A percentile compares a stretch with the other conserved stretches of the same genome.
Conservation (phyloP, 768 basidiomycete genomes). For the Leccinum boreale region DNA sequence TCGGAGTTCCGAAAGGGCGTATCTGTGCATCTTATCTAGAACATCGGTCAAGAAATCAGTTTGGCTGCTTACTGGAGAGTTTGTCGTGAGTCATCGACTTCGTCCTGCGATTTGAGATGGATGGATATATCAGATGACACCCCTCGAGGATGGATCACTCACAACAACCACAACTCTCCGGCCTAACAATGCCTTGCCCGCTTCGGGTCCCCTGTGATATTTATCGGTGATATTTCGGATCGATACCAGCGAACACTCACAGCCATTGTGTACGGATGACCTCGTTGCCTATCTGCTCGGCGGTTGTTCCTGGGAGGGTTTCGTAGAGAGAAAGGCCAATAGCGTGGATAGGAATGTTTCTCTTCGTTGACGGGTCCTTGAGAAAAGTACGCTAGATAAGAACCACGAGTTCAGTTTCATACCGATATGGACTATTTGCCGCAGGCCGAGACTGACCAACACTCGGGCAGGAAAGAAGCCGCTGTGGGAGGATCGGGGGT, state of each 20-base stretch:
- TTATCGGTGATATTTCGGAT: neutral
- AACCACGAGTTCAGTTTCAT: neutral
- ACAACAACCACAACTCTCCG: conserved; percentile 80
- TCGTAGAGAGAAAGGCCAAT: conserved; percentile 97
- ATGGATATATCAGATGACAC: conserved; percentile 9
- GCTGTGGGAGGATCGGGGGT: conserved; percentile 37
- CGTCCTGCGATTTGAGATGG: conserved; percentile 50
- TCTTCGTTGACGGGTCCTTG: conserved; percentile 63
- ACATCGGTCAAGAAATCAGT: neutral
- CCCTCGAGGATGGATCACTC: conserved; percentile 29
- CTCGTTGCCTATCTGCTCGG: conserved; percentile 73
- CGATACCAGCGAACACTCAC: conserved; percentile 41
- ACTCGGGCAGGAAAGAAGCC: conserved; percentile 97
- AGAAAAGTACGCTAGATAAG: conserved; percentile 73
- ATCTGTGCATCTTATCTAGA: conserved; percentile 44
- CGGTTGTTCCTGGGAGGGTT: conserved; percentile 70
- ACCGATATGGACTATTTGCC: neutral
- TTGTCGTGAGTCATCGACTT: conserved; percentile 85
- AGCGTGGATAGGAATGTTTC: conserved; percentile 89
- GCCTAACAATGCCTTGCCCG: conserved; percentile 72
- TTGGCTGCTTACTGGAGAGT: conserved; percentile 69
- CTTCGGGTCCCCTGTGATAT: conserved; percentile 53
- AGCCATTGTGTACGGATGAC: conserved; percentile 97
- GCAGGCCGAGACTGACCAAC: conserved; percentile 45
- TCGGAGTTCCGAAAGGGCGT: conserved; percentile 84